Evolutionary conservation across 2,329 filamentous ascomycete species (phyloP), one percentile per base, ranked within the genome.

Genomic region (Lasiodiplodia theobromae): DNA sequence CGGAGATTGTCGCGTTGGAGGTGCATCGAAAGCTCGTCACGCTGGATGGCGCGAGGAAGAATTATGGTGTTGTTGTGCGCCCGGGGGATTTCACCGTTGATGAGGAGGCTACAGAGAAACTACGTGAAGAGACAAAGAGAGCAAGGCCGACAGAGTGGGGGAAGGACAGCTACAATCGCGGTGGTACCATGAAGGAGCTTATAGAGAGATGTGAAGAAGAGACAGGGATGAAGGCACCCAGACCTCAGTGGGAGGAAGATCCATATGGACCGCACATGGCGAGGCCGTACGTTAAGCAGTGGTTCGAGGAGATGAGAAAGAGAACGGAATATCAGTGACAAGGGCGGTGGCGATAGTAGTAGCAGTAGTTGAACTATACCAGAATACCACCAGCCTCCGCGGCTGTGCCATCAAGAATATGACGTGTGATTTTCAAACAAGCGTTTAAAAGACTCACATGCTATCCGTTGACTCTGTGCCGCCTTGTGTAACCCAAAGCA

Each of bases 61-160:
- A 82, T 57, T 85, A 85, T 70, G 83, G 83, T 16, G 83, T 85
- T 25, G 76, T 84, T 4, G 77, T 85, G 2, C 73, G 78, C 31
- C 72, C 77, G 1, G 62, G 71, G 0, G 77, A 80, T 21, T 80
- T 78, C 56, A 73, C 69, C 0, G 80, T 85, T n/a, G 72, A 80
- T 38, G 70, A 74, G 54, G 69, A 51, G 12, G 78, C 77, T 11
- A 85, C 83, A 0, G 72, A 74, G 11, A 70, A 70, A 2, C 73
- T 84, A 18, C 74, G 82, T 0, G 70, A 70, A 2, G 69, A 75
- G 23, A 78, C 83, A 71, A 71, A 68, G 1, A 71, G 70, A 12
- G 70, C 74, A n/a, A 72, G 76, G 23, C 31, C 49, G 38, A 69
- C 68, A 53, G 69, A 69, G 23, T 71, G 67, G 18, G 73, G 74